Conservation (phyloP, 1,139 yeast genomes). For the Diutina pseudorugosa region DNA sequence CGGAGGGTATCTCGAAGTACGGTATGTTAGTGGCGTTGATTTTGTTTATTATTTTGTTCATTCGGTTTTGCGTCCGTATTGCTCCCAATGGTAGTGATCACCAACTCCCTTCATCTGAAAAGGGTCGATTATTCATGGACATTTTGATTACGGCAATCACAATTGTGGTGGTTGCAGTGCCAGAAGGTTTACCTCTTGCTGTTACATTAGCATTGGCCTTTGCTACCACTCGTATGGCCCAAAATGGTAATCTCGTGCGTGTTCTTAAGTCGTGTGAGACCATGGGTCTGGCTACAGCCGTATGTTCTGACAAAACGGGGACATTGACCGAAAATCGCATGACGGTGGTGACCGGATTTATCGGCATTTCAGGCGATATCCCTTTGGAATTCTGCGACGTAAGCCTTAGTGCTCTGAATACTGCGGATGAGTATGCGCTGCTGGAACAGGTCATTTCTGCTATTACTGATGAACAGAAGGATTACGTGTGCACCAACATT, state of each 20-base stretch:
- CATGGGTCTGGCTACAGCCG: conserved; percentile 97
- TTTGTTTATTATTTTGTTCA: conserved; percentile 65
- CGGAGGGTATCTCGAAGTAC: conserved; percentile 87
- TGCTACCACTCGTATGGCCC: conserved; percentile 96
- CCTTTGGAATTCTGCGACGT: conserved; percentile 29
- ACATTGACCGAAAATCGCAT: conserved; percentile 87
- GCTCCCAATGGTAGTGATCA: conserved; percentile 38
- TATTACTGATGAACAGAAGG: conserved; percentile 9
- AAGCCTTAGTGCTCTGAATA: conserved; percentile 11
- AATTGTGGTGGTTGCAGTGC: conserved; percentile 92
- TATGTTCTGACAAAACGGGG: conserved; percentile 96
- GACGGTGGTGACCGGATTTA: conserved; percentile 72
- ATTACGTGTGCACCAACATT: conserved; percentile 46
- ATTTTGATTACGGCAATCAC: conserved; percentile 87
- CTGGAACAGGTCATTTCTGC: conserved; percentile 11
- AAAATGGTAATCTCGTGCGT: conserved; percentile 91
- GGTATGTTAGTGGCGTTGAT: conserved; percentile 79
- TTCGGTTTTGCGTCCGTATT: conserved; percentile 61
- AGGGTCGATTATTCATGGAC: conserved; percentile 75
- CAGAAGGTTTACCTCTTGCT: conserved; percentile 95
- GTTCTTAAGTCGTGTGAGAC: conserved; percentile 92
- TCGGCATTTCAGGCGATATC: conserved; percentile 14
- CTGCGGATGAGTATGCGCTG: conserved; percentile 8
- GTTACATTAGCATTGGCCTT: conserved; percentile 93
- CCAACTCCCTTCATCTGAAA: conserved; percentile 46